phyloP scores from a whole-genome alignment of 108 stramenopile species.

The Skeletonema tropicum region DNA sequence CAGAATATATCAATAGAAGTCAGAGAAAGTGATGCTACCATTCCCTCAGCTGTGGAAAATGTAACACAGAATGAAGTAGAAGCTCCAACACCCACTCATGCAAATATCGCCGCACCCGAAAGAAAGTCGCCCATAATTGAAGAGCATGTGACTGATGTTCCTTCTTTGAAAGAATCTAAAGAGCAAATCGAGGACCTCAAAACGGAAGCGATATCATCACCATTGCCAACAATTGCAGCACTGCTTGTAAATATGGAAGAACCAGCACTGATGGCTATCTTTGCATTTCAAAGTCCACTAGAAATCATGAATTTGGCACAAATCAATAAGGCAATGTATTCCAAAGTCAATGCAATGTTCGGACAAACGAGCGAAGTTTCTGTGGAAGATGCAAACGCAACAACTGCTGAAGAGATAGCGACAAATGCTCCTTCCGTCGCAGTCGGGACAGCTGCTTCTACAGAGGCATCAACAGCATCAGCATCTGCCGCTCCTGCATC shows the following conservation, averaged over 20 bases:
- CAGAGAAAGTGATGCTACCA: neutral
- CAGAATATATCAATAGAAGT: neutral
- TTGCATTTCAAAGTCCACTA: constrained; percentile 71
- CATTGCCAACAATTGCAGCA: constrained; percentile 2
- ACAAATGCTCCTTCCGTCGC: neutral
- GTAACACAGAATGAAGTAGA: neutral
- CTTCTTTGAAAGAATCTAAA: neutral
- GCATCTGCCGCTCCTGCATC: neutral
- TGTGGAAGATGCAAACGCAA: constrained; percentile 29
- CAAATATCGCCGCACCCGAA: neutral
- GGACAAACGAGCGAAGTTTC: constrained; percentile 51
- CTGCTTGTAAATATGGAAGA: constrained; percentile 47
- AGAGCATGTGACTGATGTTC: neutral
- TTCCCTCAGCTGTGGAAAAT: neutral
- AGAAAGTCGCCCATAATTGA: neutral
- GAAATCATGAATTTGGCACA: constrained; percentile 84
- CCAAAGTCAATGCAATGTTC: constrained; percentile 75
- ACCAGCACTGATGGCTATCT: constrained; percentile 66
- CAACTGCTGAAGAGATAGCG: constrained; percentile 6
- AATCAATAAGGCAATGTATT: constrained; percentile 72
- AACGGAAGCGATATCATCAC: neutral
- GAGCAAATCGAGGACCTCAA: neutral
- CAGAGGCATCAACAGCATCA: neutral
- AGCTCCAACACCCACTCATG: neutral
- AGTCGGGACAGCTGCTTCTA: neutral